Percentiles rank a stretch among this genome's conserved stretches.
Conservation (phyloP, 2,329 filamentous ascomycete species). For the Sordariomycetes sp. region DNA sequence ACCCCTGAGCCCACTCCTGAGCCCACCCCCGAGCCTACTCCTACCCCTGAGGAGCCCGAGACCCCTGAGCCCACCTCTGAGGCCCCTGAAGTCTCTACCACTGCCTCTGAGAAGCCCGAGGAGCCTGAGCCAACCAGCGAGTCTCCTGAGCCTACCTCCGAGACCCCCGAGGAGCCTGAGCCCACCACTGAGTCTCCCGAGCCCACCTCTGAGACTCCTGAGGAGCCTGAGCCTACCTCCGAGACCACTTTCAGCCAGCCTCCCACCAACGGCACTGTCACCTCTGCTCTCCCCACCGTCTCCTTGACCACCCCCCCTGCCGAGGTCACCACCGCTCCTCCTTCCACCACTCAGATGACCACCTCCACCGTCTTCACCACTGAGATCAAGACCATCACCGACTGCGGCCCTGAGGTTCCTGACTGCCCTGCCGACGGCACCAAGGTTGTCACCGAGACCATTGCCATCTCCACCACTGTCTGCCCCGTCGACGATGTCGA, state of each 20-base stretch:
- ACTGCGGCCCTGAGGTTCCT: constrained; percentile 32
- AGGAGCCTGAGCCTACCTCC: constrained; percentile 2
- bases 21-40: neutral
- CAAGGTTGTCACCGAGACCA: constrained; percentile 41
- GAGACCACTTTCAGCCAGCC: constrained; percentile 3
- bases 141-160: neutral
- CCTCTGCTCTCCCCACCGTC: constrained; percentile 5
- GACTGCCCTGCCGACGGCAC: constrained; percentile 41
- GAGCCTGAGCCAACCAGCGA: constrained; percentile 3
- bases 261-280: constrained; percentile 4
- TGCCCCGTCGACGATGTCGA: constrained; percentile 49
- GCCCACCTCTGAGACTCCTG: constrained; percentile 6
- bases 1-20: constrained; percentile 1
- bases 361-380: constrained; percentile 44
- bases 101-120: constrained; percentile 1
- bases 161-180: constrained; percentile 4
- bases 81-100: constrained; percentile 1
- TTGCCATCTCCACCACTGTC: constrained; percentile 50
- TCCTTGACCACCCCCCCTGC: neutral
- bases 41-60: constrained; percentile 1
- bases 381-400: constrained; percentile 37
- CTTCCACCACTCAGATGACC: constrained; percentile 12
- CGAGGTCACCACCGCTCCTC: constrained; percentile 3
- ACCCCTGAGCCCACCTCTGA: constrained; percentile 12
- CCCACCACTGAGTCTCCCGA: constrained; percentile 1